Evolutionary conservation across 495 filamentous ascomycete genomes (phyloP), one percentile per base, ranked within the genome.

Genomic region (Ramalina intermedia): DNA sequence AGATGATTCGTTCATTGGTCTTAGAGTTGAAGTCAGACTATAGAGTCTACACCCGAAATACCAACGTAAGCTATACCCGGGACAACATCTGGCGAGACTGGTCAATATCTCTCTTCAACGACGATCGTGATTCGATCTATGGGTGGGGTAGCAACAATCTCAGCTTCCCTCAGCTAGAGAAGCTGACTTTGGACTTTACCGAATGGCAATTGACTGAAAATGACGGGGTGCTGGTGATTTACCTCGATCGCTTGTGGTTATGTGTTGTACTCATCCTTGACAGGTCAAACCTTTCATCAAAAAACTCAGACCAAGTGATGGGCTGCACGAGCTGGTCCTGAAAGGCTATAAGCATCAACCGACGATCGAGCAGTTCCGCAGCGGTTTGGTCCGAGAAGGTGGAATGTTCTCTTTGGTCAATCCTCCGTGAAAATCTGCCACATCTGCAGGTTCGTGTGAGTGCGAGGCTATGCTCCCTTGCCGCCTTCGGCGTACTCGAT

Each of bases 261-360:
- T 21, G 5, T n/a, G 16, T 8, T 4, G 7, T 18, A 44, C 20
- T 27, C 26, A 27, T 14, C 24, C 2, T 13, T 35, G 4, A 18
- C 29, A 54, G 52, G 52, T 55, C 17, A 55, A 55, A 29, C 53
- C 53, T 11, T 55, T 55, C 49, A 26, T 55, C 6, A 51, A 55
- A 29, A 51, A 51, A 17, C 39, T 55, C n/a, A 41, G 53, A 26
- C 48, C 50, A 33, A 41, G 39, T 21, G 48, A 44, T 4, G 53
- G 53, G 9, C 35, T 55, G 38, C 49, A 52, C 23, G 53, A 55
- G 13, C 24, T 55, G 4, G 20, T 43, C 17, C 37, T 55, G 16
- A 48, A 51, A 24, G 48, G 48, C 13, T 48, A 51, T 20, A 55
- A 55, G 39, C 53, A 55, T 41, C 42, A 35, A 12, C 53, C 43